Conservation (phyloP, 768 basidiomycete genomes). For the Mycena galopus region DNA sequence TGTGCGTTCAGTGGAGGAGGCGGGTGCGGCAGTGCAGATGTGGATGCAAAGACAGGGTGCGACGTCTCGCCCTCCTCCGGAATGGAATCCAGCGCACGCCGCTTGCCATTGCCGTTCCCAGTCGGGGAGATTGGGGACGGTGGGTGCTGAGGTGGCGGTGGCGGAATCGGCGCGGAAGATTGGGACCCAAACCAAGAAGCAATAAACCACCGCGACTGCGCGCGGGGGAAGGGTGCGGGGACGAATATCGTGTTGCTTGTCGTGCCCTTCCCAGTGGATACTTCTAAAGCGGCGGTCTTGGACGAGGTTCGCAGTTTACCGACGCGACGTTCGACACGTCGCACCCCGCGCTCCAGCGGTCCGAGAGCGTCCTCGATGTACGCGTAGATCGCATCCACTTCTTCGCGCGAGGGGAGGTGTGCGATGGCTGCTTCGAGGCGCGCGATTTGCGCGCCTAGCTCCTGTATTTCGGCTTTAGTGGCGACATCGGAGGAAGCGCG, state of each 20-base stretch:
- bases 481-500: background rate
- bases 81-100: conserved; percentile 4
- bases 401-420: background rate
- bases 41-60: too few relatives aligned
- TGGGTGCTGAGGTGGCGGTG: background rate
- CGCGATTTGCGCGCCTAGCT: background rate
- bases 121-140: background rate
- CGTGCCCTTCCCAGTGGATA: background rate
- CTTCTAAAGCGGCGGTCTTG: background rate
- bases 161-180: too few relatives aligned
- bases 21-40: too few relatives aligned
- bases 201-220: background rate
- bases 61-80: conserved; percentile 18
- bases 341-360: conserved; percentile 20
- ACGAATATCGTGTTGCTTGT: conserved; percentile 12
- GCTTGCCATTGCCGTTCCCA: background rate
- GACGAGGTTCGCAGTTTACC: conserved; percentile 11
- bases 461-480: background rate
- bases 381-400: conserved; percentile 5
- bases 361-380: conserved; percentile 26
- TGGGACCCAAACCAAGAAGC: background rate
- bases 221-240: background rate
- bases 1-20: too few relatives aligned
- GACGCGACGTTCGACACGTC: conserved; percentile 18
- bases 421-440: background rate